phyloP scores from a whole-genome alignment of 192 early-diverging fungal genomes.

The Coemansia sp. region DNA sequence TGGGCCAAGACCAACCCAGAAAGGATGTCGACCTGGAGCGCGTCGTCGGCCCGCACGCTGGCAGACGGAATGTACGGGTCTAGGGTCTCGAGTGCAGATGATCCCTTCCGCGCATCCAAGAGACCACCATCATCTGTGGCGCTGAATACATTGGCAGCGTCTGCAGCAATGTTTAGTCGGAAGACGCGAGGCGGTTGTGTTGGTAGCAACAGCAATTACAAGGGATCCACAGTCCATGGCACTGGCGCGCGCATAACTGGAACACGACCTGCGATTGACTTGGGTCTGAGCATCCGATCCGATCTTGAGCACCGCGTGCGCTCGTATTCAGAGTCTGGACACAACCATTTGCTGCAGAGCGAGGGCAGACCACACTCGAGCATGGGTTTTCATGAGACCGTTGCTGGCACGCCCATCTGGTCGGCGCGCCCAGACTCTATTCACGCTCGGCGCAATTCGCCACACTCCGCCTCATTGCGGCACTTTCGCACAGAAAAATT shows the following conservation, averaged over 20 bases:
- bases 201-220: conserved; percentile 7
- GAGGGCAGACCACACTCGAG: conserved; percentile 45
- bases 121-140: conserved; percentile 28
- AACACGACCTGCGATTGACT: conserved; percentile 25
- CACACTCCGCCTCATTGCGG: conserved; percentile 33
- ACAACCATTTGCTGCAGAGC: conserved; percentile 6
- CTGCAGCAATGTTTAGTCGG: conserved; percentile 29
- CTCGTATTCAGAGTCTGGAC: conserved; percentile 49
- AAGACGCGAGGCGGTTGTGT: conserved; percentile 7
- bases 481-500: conserved; percentile 28
- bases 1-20: conserved; percentile 29
- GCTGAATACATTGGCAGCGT: conserved; percentile 32
- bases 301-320: conserved; percentile 50
- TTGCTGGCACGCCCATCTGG: conserved; percentile 23
- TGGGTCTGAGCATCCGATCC: conserved; percentile 47
- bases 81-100: conserved; percentile 29
- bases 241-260: conserved; percentile 5
- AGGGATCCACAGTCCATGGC: neutral
- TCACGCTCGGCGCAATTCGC: conserved; percentile 30
- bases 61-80: conserved; percentile 24
- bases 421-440: conserved; percentile 20
- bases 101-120: conserved; percentile 16
- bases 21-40: conserved; percentile 54
- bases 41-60: conserved; percentile 43
- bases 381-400: conserved; percentile 44